Base-by-base conservation (phyloP, 1,284 basidiomycete genomes). In the Omphalotus olearius region DNA sequence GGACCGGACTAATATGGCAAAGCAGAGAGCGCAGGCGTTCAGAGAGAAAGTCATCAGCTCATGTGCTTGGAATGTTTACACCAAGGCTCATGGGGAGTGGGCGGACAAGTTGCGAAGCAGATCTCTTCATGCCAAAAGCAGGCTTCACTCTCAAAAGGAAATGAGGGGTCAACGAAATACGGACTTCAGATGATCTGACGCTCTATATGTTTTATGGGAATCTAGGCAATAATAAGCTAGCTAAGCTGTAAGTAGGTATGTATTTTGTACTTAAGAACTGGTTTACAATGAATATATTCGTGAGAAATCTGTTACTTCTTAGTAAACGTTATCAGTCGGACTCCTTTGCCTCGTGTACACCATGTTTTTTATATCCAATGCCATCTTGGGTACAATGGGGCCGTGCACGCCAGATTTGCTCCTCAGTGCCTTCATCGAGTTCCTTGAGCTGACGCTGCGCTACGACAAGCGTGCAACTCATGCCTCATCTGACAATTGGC, bases 1-100 rank as follows among this genome's bases (percentile, higher is more conserved):
- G 48, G 68, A 63, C 0, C 62, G 70, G 41, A 68, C 76, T 28
- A 62, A 64, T 39, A 56, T 66, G 41, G 83, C 83, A 40, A 74
- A 66, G 66, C 71, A 69, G 59, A 70, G 74, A 52, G 83, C 82
- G 25, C 64, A 62, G 20, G 57, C 60, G 45, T 52, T 80, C 52
- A 73, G 67, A 59, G 66, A 76, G 51, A 65, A 56, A 13, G 56
- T 75, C 35, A 62, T 68, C 47, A 16, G 61, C 5, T 63, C 61
- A 4, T 67, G 68, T 39, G 62, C 66, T 5, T 72, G 69, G 70
- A 63, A 65, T 47, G 57, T 64, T 9, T 74, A 74, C 62, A 64
- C 64, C 59, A 65, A 64, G 52, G 30, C 9, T 10, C 72, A 70
- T 42, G 67, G 62, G 10, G 66, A 70, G 6, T 72, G 70, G 70